These are phyloP conservation scores for Tirmania nivea DNA, from an alignment of 495 filamentous ascomycete species.

Conservation along the genomic window DNA sequence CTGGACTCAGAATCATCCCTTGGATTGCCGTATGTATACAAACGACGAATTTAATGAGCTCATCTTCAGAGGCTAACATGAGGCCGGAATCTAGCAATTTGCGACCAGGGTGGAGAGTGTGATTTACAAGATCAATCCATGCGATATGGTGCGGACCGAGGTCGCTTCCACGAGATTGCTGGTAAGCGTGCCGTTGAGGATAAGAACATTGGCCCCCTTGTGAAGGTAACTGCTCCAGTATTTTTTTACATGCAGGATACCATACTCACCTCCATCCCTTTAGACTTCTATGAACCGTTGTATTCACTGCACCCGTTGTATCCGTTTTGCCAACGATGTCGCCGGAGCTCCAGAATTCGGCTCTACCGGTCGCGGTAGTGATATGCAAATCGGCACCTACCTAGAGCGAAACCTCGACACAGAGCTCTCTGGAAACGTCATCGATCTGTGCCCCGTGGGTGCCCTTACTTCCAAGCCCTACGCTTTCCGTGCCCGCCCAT, in stretches of 20 bases:
- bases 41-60: background rate
- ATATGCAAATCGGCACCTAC: slow-evolving; percentile 95
- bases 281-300: slow-evolving; percentile 97
- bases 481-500: slow-evolving; percentile 86
- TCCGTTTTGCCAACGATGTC: slow-evolving; percentile 93
- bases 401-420: slow-evolving; percentile 76
- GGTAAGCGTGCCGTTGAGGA: slow-evolving; percentile 97
- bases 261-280: too few relatives aligned
- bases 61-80: background rate
- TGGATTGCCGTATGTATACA: slow-evolving; percentile 51
- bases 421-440: slow-evolving; percentile 90
- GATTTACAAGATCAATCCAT: slow-evolving; percentile 98
- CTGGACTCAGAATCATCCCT: slow-evolving; percentile 47
- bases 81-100: slow-evolving; percentile 30
- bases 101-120: slow-evolving; percentile 96
- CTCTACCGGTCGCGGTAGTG: slow-evolving; percentile 82
- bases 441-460: slow-evolving; percentile 93
- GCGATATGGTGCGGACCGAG: slow-evolving; percentile 89
- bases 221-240: slow-evolving; percentile 31
- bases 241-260: too few relatives aligned
- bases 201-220: slow-evolving; percentile 95
- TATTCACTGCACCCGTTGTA: slow-evolving; percentile 94
- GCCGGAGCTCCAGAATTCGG: slow-evolving; percentile 89
- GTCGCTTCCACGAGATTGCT: slow-evolving; percentile 81
- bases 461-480: slow-evolving; percentile 93